These are phyloP conservation scores for Castanopsis chinensis DNA, from an alignment of 306 rosid species.

Conservation along the genomic window DNA sequence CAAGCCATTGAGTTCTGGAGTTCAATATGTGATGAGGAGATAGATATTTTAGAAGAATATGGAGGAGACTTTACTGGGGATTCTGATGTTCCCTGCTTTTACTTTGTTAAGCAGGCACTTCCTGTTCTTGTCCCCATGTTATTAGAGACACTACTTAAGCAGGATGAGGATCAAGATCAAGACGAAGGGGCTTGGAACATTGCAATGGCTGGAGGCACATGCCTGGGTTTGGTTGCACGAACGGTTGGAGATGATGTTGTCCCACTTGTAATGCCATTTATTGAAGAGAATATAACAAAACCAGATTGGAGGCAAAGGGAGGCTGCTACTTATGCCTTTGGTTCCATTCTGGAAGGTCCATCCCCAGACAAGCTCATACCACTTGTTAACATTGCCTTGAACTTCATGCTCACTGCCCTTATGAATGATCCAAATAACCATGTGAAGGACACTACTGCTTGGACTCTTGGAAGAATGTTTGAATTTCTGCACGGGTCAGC, in stretches of 20 bases:
- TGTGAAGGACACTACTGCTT: conserved; percentile 95
- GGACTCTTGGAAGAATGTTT: conserved; percentile 96
- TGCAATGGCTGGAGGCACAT: conserved; percentile 99
- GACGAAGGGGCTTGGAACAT: conserved; percentile 99
- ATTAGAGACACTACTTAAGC: conserved; percentile 81
- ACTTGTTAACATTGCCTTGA: conserved; percentile 70
- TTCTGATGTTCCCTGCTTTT: conserved; percentile 80
- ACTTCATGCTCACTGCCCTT: conserved; percentile 78
- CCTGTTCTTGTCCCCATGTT: conserved; percentile 81
- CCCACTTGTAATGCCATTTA: conserved; percentile 89
- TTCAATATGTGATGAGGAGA: conserved; percentile 94
- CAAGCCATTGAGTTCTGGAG: conserved; percentile 97
- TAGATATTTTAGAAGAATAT: conserved; percentile 82
- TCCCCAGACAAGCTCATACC: conserved; percentile 86
- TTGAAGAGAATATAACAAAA: conserved; percentile 82
- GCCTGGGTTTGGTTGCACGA: conserved; percentile 89
- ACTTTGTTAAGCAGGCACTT: conserved; percentile 87
- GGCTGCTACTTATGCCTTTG: conserved; percentile 96
- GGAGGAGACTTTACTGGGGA: conserved; percentile 82
- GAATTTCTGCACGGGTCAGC: conserved; percentile 89
- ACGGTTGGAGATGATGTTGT: conserved; percentile 92
- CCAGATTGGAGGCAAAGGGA: conserved; percentile 96
- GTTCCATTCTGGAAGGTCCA: conserved; percentile 93
- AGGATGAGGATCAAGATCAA: conserved; percentile 96
- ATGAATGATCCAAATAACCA: conserved; percentile 80